Conservation (phyloP, 352 stramenopile genomes). For the Globisporangium nodosum region DNA sequence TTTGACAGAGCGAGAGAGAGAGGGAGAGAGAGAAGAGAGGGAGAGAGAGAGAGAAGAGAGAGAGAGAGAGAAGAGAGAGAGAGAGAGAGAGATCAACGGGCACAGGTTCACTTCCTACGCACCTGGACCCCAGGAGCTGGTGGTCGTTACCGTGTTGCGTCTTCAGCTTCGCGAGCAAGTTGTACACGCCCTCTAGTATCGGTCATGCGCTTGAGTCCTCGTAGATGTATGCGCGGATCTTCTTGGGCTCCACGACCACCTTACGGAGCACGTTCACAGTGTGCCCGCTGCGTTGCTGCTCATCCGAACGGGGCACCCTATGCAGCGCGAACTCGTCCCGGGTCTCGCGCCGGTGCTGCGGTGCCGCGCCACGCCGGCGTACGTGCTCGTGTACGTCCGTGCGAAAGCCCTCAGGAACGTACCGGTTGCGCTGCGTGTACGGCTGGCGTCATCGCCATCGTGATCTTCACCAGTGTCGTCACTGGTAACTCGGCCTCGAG, state of each 20-base stretch:
- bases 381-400: conserved; percentile 1
- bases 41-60: no score
- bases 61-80: no score
- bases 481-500: no score
- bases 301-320: conserved; percentile 1
- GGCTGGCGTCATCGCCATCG: neutral
- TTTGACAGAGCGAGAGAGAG: no score
- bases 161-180: neutral
- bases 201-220: neutral
- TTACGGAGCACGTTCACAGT: neutral
- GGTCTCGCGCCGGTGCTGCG: neutral
- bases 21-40: no score
- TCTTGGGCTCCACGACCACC: neutral
- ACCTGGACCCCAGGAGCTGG: no score
- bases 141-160: neutral
- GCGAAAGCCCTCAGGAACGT: neutral
- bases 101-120: no score
- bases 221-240: conserved; percentile 1
- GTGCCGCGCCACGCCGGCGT: neutral
- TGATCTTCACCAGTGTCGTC: no score
- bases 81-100: no score
- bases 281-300: neutral
- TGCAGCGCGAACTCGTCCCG: neutral
- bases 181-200: conserved; percentile 1
- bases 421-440: neutral